Evolutionary conservation across 1,284 basidiomycete species (phyloP).

Genomic region (Naganishia cerealis): DNA sequence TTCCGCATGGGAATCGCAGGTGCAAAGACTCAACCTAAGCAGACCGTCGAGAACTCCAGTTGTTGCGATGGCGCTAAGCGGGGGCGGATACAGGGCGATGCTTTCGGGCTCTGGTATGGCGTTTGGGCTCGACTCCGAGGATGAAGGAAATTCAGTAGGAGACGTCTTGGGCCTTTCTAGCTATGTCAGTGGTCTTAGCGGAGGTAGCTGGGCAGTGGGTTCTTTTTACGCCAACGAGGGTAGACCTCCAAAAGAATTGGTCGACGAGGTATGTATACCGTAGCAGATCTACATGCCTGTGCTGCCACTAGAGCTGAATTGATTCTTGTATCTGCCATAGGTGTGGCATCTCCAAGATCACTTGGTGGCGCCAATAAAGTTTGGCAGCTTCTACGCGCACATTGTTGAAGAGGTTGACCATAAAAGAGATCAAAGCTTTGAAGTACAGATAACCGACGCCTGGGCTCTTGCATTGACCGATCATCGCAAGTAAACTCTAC

Average conservation of each 20-base stretch:
- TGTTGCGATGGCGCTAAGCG: constrained; percentile 54
- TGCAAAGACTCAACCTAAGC: constrained; percentile 20
- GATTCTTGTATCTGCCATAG: not conserved
- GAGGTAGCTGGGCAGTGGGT: constrained; percentile 50
- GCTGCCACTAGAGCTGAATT: too few species aligned
- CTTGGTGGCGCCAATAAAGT: constrained; percentile 51
- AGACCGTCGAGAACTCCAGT: constrained; percentile 47
- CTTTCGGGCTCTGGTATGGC: constrained; percentile 37
- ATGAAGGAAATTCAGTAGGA: not conserved
- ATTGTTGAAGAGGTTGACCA: constrained; percentile 46
- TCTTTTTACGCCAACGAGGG: constrained; percentile 49
- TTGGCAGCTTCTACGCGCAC: constrained; percentile 53
- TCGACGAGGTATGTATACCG: constrained; percentile 38
- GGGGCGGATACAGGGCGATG: constrained; percentile 58
- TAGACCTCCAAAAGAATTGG: constrained; percentile 41
- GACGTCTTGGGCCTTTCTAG: constrained; percentile 29
- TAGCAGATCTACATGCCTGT: too few species aligned
- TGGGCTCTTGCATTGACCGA: constrained; percentile 25
- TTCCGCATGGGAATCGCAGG: not conserved
- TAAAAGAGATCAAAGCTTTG: constrained; percentile 44
- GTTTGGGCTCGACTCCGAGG: constrained; percentile 4
- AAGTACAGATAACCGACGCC: constrained; percentile 42
- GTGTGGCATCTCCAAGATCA: constrained; percentile 55
- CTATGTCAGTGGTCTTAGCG: constrained; percentile 51
- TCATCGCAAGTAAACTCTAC: constrained; percentile 27